Conservation (phyloP, 1,284 basidiomycete species). For the Trichosporon sp. region DNA sequence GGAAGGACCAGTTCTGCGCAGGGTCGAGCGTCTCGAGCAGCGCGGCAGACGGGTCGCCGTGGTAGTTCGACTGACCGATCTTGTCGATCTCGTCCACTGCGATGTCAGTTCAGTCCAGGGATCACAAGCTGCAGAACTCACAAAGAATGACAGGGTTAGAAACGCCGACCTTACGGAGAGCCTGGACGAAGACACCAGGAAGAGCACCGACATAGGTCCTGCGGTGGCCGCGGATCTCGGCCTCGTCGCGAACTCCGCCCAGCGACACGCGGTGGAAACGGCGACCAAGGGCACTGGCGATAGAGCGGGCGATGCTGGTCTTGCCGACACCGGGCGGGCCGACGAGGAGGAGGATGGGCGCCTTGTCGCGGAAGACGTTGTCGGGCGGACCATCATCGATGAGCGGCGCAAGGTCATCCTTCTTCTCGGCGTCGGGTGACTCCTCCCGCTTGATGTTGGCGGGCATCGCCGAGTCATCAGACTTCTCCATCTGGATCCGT, state of each 20-base stretch:
- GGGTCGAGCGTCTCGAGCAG: slow-evolving; percentile 95
- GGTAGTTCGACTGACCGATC: slow-evolving; percentile 43
- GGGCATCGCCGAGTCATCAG: neutral
- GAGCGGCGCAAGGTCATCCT: neutral
- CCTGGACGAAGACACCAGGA: slow-evolving; percentile 95
- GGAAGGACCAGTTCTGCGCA: slow-evolving; percentile 90
- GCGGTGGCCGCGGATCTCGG: slow-evolving; percentile 95
- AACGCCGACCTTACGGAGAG: slow-evolving; percentile 87
- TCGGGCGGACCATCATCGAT: slow-evolving; percentile 29
- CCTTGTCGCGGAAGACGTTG: slow-evolving; percentile 41
- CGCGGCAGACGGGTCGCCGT: slow-evolving; percentile 87
- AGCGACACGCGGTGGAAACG: slow-evolving; percentile 71
- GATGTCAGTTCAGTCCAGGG: neutral
- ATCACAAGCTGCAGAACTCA: slow-evolving; percentile 1
- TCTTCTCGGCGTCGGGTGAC: neutral
- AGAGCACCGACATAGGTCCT: slow-evolving; percentile 77
- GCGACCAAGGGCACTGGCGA: slow-evolving; percentile 37
- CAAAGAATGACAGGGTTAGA: slow-evolving; percentile 89
- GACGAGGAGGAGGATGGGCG: slow-evolving; percentile 55
- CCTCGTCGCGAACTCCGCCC: slow-evolving; percentile 90
- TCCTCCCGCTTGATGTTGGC: slow-evolving; percentile 7
- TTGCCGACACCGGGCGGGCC: slow-evolving; percentile 97
- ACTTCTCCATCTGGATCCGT: neutral
- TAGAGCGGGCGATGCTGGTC: slow-evolving; percentile 55
- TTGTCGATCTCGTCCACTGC: slow-evolving; percentile 91